Percentiles rank a stretch among this genome's conserved stretches.
phyloP scores from a whole-genome alignment of 257 asterid species.

The Solanum etuberosum region DNA sequence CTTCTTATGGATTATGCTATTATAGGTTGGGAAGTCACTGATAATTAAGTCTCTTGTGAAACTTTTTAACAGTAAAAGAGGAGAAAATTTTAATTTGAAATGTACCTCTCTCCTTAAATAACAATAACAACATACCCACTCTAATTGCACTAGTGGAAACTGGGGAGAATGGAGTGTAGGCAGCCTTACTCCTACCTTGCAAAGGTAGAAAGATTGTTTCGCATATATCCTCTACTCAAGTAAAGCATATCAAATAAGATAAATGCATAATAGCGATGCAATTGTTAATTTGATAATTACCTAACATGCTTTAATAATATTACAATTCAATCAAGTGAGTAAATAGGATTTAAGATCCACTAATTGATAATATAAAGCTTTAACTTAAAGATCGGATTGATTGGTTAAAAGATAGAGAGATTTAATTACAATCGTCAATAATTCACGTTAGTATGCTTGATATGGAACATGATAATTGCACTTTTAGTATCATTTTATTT shows the following conservation, averaged over 20 bases:
- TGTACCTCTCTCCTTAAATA: neutral
- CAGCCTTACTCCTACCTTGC: neutral
- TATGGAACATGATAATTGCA: neutral
- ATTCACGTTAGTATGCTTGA: neutral
- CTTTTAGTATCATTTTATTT: neutral
- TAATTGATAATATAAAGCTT: neutral
- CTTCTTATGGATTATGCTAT: neutral
- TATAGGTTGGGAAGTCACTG: conserved; percentile 90
- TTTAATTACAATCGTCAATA: neutral
- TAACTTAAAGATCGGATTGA: neutral
- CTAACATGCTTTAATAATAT: neutral
- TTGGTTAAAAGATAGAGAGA: neutral
- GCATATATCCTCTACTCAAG: neutral
- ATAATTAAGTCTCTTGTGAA: conserved; percentile 56
- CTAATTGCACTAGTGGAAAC: neutral
- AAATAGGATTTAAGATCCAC: neutral
- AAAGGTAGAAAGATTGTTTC: neutral
- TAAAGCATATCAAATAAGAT: neutral
- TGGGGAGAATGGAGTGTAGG: neutral
- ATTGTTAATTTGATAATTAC: neutral
- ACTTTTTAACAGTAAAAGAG: neutral
- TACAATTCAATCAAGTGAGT: neutral
- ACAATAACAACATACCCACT: rapidly evolving
- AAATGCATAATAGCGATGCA: neutral
- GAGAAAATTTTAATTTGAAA: neutral